Evolutionary conservation across 805 yeast species (phyloP), one percentile per base, ranked within the genome.

Genomic region (Saturnispora gosingensis): DNA sequence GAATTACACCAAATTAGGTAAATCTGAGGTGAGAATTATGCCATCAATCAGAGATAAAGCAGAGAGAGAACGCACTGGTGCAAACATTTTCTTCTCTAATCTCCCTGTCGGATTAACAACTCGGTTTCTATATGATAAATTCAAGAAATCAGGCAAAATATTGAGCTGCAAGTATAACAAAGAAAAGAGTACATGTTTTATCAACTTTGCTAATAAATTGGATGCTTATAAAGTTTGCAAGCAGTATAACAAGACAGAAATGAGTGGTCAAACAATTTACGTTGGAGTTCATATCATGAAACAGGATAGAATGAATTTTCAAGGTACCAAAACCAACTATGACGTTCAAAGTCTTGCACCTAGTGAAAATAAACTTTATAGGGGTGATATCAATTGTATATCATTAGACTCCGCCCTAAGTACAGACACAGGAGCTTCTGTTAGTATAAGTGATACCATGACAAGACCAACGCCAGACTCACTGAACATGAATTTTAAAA

Each of bases 11-110:
- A 58, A 58, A 0, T 56, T 78, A 0, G 55, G 62, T 25, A 68
- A 65, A 13, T 68, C 69, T 24, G 83, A 77, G 53, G 69, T 78
- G 20, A 67, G 82, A 59, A 77, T 79, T 22, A 76, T 78, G 82
- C 80, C 78, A 3, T 76, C 81, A 0, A 54, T 77, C 48, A 72
- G 80, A 56, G 76, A 77, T 45, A 62, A 67, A 28, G 48, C 54
- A 4, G 64, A 63, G 52, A 66, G 75, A 53, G 73, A 71, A 42
- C 63, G 62, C 48, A 59, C 75, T 39, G 81, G 81, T 1, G 72
- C 79, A 1, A 78, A 78, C 54, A 73, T 78, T 0, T 75, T 76
- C 52, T 65, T 78, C 50, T 68, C 79, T 5, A 74, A 76, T 49
- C 62, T 78, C 42, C 72, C 76, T 0, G 59, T 67, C 28, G 43